Evolutionary conservation across 306 rosid species (phyloP), one percentile per base, ranked within the genome.

Genomic region (Vicia villosa): DNA sequence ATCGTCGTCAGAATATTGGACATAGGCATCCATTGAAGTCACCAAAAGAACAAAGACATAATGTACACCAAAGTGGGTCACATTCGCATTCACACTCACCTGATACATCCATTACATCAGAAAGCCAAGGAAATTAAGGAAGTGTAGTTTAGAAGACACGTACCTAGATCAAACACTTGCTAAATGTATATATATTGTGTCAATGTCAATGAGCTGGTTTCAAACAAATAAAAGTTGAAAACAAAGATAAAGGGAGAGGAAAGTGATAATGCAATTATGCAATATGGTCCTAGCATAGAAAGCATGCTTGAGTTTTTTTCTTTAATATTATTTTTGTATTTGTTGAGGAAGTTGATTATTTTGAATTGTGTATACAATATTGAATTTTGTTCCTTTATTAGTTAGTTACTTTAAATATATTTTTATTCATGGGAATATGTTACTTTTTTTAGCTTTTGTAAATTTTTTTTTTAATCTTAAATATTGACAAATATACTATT

Each of bases 101-200:
- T 1, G 82, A 77, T 6, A 72, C 86, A 76, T 2, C 86, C 68
- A 0, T 56, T 78, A 75, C 81, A 61, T 79, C 83, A 76, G 9
- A 6, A 69, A 40, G 63, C 30, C 77, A 77, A 56, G 70, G 73
- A 72, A 37, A 71, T 56, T 28, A 28, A 26, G 37, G 20, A 24
- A 56, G 2, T 4, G 0, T 85, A 76, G 80, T 68, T 17, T 47
- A 63, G 67, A 6, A 50, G 56, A 49, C 13, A 49, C 56, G 56
- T 50, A 50, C 28, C 24, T 8, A 50, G 14, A 65, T 70, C 19
- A 12, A 15, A 69, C 11, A 30, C 55, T 67, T 67, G 28, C 37
- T 26, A 15, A 69, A 4, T 73, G 84, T 76, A 85, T 47, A 89
- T 83, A 87, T 47, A 89, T 83, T 86, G 70, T 45, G 26, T 14